Evolutionary conservation across 495 filamentous ascomycete species (phyloP).

Genomic region (Aspergillus ellipticus): DNA sequence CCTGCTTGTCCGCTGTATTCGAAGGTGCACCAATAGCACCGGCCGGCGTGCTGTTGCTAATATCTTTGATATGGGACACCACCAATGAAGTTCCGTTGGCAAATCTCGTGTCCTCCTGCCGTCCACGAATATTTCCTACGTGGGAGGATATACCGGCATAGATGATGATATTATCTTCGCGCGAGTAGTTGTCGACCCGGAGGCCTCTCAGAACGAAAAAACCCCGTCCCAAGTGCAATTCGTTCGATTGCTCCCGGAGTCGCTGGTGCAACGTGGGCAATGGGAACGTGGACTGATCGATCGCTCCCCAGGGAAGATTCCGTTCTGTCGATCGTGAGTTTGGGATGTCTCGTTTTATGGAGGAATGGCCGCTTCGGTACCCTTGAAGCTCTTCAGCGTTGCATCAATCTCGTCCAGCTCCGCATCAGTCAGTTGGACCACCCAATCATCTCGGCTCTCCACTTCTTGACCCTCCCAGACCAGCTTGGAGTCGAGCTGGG

Average conservation of each 20-base stretch:
- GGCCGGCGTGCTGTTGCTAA: constrained; percentile 29
- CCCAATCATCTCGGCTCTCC: constrained; percentile 48
- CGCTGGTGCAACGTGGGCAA: constrained; percentile 36
- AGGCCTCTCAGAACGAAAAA: constrained; percentile 58
- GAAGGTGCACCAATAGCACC: constrained; percentile 44
- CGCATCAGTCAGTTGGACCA: constrained; percentile 40
- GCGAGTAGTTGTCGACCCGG: constrained; percentile 36
- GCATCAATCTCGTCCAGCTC: constrained; percentile 54
- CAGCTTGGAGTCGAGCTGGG: constrained; percentile 41
- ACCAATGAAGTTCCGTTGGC: constrained; percentile 21
- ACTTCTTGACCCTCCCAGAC: constrained; percentile 58
- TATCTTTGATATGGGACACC: constrained; percentile 53
- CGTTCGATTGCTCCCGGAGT: constrained; percentile 42
- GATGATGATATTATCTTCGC: constrained; percentile 55
- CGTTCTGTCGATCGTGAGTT: not conserved
- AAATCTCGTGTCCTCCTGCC: constrained; percentile 41
- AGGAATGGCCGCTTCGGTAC: constrained; percentile 19
- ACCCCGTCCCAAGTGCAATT: constrained; percentile 50
- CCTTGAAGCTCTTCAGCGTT: constrained; percentile 53
- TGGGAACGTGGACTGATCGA: constrained; percentile 4
- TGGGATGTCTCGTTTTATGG: not conserved
- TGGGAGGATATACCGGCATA: constrained; percentile 60
- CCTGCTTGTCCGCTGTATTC: constrained; percentile 50
- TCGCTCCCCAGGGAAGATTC: not conserved
- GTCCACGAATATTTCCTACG: constrained; percentile 52